These are phyloP conservation scores for Mortierella sp. DNA, from an alignment of 371 early-diverging fungal genomes.

Conservation along the genomic window DNA sequence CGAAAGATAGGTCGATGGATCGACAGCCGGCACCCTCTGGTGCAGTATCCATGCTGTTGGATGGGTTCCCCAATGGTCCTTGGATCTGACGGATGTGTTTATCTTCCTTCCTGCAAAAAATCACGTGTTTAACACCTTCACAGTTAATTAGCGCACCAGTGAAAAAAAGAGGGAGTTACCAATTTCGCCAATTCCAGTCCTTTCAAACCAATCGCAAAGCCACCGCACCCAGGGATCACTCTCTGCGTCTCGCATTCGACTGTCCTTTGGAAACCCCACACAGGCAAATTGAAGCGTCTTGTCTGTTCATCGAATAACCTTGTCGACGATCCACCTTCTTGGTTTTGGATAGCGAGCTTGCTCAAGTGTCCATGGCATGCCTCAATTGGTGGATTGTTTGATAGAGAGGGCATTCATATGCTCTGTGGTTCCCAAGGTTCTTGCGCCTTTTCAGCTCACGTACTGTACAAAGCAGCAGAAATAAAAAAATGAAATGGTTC, in stretches of 20 bases:
- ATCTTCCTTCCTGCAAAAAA: not conserved
- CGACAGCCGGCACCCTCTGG: conserved; percentile 10
- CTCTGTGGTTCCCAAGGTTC: not conserved
- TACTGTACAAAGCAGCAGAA: too few species aligned
- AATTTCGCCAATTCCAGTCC: conserved; percentile 9
- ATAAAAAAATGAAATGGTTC: not conserved
- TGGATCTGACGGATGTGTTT: not conserved
- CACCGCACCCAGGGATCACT: not conserved
- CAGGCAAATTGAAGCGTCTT: not conserved
- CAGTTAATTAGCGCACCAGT: conserved; percentile 11
- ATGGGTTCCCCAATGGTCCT: not conserved
- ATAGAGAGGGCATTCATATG: too few species aligned
- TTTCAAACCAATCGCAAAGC: conserved; percentile 15
- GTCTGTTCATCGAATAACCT: not conserved
- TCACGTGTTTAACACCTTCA: conserved; percentile 12
- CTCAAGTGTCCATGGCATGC: too few species aligned
- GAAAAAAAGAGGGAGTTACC: conserved; percentile 8
- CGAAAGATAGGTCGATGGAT: conserved; percentile 40
- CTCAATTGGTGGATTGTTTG: too few species aligned
- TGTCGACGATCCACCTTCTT: too few species aligned
- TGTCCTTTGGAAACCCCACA: not conserved
- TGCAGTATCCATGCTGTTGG: not conserved
- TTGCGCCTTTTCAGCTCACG: too few species aligned
- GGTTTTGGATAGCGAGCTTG: too few species aligned
- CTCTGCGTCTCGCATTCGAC: not conserved